Conservation (phyloP, 441 rosid genomes). For the Eruca vesicaria region DNA sequence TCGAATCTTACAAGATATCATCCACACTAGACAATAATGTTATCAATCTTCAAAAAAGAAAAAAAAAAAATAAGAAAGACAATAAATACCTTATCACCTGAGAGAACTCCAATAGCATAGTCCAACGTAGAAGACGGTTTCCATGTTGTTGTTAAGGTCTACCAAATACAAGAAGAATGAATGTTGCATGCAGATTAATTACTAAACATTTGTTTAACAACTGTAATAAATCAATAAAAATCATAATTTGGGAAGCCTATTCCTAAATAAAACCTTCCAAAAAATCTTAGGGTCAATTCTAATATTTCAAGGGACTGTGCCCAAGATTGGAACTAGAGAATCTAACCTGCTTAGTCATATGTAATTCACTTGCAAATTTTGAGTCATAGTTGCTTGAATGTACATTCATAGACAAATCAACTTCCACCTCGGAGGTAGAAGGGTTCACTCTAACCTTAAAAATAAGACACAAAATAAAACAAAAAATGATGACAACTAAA, state of each 20-base stretch:
- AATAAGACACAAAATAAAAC: constrained; percentile 7
- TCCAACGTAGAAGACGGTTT: constrained; percentile 41
- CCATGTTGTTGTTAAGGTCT: constrained; percentile 68
- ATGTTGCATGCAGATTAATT: neutral
- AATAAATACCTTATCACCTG: constrained; percentile 70
- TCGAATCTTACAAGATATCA: neutral
- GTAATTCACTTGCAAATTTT: constrained; percentile 35
- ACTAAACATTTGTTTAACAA: neutral
- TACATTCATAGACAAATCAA: constrained; percentile 64
- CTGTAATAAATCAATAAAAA: no score
- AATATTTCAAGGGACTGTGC: no score
- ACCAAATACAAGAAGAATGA: constrained; percentile 13
- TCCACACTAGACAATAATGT: constrained; percentile 13
- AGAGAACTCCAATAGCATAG: constrained; percentile 72
- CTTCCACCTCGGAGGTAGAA: constrained; percentile 47
- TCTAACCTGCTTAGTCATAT: constrained; percentile 63
- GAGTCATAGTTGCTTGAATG: constrained; percentile 56
- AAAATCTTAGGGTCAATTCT: neutral
- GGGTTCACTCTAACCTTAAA: constrained; percentile 73
- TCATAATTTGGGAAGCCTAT: neutral
- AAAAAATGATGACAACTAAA: neutral
- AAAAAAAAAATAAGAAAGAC: neutral
- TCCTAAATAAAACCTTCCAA: neutral
- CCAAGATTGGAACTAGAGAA: no score
- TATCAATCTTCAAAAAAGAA: constrained; percentile 2